Base-by-base conservation (phyloP, 345 rosid genomes). In the Populus euphratica region DNA sequence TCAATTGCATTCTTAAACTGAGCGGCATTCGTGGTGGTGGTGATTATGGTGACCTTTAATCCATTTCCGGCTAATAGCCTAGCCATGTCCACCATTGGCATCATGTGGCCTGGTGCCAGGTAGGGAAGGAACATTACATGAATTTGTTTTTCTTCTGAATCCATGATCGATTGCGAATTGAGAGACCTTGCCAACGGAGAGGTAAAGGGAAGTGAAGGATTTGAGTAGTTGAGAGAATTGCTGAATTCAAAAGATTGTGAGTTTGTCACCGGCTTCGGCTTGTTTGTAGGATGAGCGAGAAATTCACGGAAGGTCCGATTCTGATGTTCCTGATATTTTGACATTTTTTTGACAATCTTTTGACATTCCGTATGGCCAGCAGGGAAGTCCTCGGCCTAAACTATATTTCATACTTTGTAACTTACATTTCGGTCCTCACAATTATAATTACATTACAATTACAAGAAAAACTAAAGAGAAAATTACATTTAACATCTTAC, bases 81-180 rank as follows among this genome's bases (percentile, higher is more conserved):
- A 17, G 81, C 87, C 49, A 81, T 81, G 75, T 79, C 85, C 0
- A 81, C 74, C 87, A 81, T 81, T 27, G 85, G 85, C 73, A 85
- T 69, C 80, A 85, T 81, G 73, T 85, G 85, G 77, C 87, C 85
- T 74, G 83, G 83, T n/a, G 85, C 87, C 73, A 79, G 31, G 75
- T 65, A 81, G 14, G 87, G 87, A 39, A 81, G 80, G 74, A 87
- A 85, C 82, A 85, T 85, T 4, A 77, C 75, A 66, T 83, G 86
- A 21, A 79, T 39, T 23, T 75, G 71, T 13, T 36, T 73, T 69
- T 59, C 63, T 76, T 38, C 38, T 7, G 81, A 68, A 49, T 39
- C 79, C 87, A 80, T 80, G 61, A 67, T 72, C 23, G 78, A 8
- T 14, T 3, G 13, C 23, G 18, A 16, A 63, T 44, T 12, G 8